Evolutionary conservation across 1,284 basidiomycete species (phyloP), one percentile per base, ranked within the genome.

Genomic region (Apiotrichum siamense): DNA sequence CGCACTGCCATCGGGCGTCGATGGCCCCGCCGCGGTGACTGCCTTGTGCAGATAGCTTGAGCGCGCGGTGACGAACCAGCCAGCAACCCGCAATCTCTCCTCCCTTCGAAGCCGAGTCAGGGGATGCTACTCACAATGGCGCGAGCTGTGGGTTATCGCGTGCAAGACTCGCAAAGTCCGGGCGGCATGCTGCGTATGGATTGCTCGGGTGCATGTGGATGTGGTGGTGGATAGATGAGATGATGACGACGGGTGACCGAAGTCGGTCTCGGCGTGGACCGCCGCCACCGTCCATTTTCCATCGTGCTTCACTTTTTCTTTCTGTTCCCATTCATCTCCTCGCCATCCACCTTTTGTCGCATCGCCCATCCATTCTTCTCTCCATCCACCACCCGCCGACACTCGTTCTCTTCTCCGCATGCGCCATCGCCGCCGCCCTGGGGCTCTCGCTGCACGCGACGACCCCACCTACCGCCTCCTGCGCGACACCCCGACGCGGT

Each of bases 161-260:
- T 0, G 85, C 83, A 2, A 93, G 78, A 17, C 70, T 61, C 2
- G 63, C 50, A 63, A 92, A 92, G 71, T 90, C 80, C 0, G 83
- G 83, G 0, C 80, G 77, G 2, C 59, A 67, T n/a, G 46, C 38
- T 3, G 37, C 37, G 54, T 78, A 78, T 0, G 64, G 72, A 51
- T 75, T 77, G 29, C 56, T 53, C 5, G 67, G 62, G 51, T 74
- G 73, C 74, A 76, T 75, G 18, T 37, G 24, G 21, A 5, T 21
- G 21, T 7, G 21, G 43, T 31, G 29, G 12, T 7, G 7, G 5
- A 33, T n/a, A n/a, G n/a, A n/a, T n/a, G n/a, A n/a, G n/a, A n/a
- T n/a, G n/a, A n/a, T n/a, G n/a, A n/a, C n/a, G n/a, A n/a, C n/a
- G n/a, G n/a, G n/a, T n/a, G n/a, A n/a, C n/a, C n/a, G n/a, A n/a